Conservation (phyloP, 805 yeast species). For the Kuraishia capsulata region DNA sequence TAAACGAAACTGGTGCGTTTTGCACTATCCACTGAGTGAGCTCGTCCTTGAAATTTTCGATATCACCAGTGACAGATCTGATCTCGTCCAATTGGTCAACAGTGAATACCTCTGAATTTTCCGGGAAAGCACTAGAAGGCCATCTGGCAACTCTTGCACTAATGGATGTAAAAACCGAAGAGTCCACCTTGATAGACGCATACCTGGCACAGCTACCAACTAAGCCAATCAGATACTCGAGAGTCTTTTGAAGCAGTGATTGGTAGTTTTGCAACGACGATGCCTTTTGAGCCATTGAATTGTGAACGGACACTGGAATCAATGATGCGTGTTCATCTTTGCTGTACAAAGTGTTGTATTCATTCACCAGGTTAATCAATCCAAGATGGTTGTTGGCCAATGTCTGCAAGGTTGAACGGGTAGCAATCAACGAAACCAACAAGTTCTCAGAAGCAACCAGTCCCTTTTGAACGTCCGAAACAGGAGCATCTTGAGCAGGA, state of each 20-base stretch:
- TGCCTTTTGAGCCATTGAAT: not conserved
- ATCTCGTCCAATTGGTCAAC: not conserved
- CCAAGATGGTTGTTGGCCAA: not conserved
- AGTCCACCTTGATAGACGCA: not conserved
- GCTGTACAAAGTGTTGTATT: not conserved
- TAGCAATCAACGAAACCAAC: conserved; percentile 44
- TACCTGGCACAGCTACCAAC: not conserved
- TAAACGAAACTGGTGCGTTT: conserved; percentile 28
- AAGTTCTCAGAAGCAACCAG: conserved; percentile 70
- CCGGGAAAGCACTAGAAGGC: not conserved
- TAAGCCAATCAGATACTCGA: not conserved
- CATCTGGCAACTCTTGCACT: not conserved
- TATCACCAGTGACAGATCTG: not conserved
- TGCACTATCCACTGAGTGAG: conserved; percentile 25
- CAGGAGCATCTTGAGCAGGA: conserved; percentile 68
- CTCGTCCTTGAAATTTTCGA: not conserved
- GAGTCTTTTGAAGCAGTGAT: not conserved
- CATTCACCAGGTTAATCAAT: not conserved
- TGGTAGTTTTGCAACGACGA: not conserved
- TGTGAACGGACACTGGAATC: not conserved
- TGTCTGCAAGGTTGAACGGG: conserved; percentile 19
- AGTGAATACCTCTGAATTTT: not conserved
- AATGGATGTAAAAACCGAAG: not conserved
- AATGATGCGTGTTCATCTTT: not conserved
- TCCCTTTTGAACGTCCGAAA: conserved; percentile 64